Percentiles rank a stretch among this genome's conserved stretches.
Conservation (phyloP, 2,329 filamentous ascomycete genomes). For the Trichoderma sp. region DNA sequence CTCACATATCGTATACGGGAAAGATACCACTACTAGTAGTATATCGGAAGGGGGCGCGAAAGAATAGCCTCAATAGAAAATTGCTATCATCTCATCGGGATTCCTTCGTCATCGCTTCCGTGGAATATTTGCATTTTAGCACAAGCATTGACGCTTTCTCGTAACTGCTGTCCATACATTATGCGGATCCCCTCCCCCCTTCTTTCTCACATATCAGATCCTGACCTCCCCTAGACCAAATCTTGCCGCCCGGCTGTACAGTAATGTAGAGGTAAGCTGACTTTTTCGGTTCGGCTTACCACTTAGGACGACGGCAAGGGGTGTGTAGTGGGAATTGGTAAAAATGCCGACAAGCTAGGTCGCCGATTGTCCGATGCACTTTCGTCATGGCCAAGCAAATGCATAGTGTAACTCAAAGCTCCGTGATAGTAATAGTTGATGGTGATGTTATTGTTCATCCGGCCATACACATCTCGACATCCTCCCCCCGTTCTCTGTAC, state of each 20-base stretch:
- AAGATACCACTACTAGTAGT: not conserved
- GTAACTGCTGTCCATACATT: not conserved
- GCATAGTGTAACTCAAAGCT: not conserved
- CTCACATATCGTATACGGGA: not conserved
- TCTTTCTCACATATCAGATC: not conserved
- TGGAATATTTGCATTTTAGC: not conserved
- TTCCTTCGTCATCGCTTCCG: not conserved
- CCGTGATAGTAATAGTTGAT: not conserved
- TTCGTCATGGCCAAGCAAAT: not conserved
- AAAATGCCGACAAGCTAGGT: not conserved
- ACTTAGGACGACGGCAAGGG: not conserved
- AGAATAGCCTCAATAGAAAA: not conserved
- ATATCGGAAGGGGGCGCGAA: not conserved
- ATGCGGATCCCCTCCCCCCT: not conserved
- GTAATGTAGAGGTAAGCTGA: constrained; percentile 15
- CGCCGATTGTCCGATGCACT: not conserved
- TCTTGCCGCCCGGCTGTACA: not conserved
- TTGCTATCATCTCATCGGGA: not conserved
- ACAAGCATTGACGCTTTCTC: not conserved
- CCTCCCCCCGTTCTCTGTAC: not conserved
- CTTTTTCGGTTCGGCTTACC: not conserved
- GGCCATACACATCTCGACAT: not conserved
- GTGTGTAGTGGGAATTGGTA: not conserved
- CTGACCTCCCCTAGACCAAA: not conserved
- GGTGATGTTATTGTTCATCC: not conserved